Percentiles rank a stretch among this genome's conserved stretches.
Conservation (phyloP, 2,329 filamentous ascomycete species). For the Simplicillium aogashimaense region DNA sequence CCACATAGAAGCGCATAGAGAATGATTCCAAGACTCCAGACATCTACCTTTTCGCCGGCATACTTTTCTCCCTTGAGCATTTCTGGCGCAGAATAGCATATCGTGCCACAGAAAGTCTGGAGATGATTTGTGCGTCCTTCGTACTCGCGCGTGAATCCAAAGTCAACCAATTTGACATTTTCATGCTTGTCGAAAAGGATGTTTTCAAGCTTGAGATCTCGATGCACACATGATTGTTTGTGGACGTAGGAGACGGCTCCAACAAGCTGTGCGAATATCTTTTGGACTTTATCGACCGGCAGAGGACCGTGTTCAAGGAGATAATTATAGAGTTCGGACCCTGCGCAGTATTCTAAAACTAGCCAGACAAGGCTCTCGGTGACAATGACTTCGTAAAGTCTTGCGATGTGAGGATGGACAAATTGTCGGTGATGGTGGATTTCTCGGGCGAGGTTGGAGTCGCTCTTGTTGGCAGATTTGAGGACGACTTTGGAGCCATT, state of each 20-base stretch:
- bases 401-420: constrained; percentile 91
- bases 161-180: constrained; percentile 96
- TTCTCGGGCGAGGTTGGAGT: constrained; percentile 90
- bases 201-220: constrained; percentile 84
- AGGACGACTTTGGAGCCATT: constrained; percentile 98
- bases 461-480: constrained; percentile 93
- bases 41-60: constrained; percentile 93
- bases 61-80: constrained; percentile 99
- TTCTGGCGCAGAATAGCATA: constrained; percentile 95
- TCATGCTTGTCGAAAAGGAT: constrained; percentile 94
- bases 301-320: constrained; percentile 80
- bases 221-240: constrained; percentile 88
- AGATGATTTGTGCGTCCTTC: constrained; percentile 90
- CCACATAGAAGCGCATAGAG: constrained; percentile 74
- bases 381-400: constrained; percentile 95
- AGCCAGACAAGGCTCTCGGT: constrained; percentile 94
- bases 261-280: constrained; percentile 90
- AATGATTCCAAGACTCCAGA: constrained; percentile 85
- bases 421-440: constrained; percentile 99
- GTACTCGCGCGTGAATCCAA: constrained; percentile 96
- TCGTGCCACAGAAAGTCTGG: constrained; percentile 94
- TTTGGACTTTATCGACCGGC: constrained; percentile 78
- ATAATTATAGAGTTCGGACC: constrained; percentile 96
- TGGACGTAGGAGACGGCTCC: constrained; percentile 95
- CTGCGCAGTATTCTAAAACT: constrained; percentile 91